Conservation (phyloP, 106 monocot species). For the Triglochin maritima region DNA sequence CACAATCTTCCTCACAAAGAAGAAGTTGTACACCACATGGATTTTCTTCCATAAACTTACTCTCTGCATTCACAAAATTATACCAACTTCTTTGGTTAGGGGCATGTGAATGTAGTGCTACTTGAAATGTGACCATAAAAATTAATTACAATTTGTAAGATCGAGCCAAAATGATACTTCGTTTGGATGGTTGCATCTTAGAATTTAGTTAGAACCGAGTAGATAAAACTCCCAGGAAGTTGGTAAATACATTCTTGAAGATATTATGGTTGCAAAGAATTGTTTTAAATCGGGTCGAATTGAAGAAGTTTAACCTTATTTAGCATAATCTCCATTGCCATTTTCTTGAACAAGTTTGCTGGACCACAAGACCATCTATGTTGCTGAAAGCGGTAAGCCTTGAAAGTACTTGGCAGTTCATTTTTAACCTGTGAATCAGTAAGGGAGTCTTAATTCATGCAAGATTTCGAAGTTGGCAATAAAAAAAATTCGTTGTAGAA, state of each 20-base stretch:
- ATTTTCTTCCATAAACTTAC: constrained; percentile 57
- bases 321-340: constrained; percentile 13
- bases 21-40: constrained; percentile 59
- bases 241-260: no score
- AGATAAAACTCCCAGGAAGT: no score
- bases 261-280: no score
- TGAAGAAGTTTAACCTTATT: constrained; percentile 6
- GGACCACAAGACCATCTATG: constrained; percentile 33
- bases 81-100: background rate
- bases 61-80: constrained; percentile 23
- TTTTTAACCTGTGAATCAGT: constrained; percentile 16
- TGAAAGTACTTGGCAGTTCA: constrained; percentile 27
- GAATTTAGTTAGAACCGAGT: no score
- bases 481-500: no score
- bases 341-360: constrained; percentile 28
- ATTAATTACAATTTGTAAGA: no score
- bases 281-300: no score
- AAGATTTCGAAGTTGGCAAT: no score
- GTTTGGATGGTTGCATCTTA: no score
- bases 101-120: background rate
- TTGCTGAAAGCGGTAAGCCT: constrained; percentile 27
- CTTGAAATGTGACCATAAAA: no score
- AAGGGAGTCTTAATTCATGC: no score
- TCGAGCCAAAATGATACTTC: no score
- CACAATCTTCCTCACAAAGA: constrained; percentile 56